phyloP scores from a whole-genome alignment of 345 rosid genomes.

The Linum lewisii region DNA sequence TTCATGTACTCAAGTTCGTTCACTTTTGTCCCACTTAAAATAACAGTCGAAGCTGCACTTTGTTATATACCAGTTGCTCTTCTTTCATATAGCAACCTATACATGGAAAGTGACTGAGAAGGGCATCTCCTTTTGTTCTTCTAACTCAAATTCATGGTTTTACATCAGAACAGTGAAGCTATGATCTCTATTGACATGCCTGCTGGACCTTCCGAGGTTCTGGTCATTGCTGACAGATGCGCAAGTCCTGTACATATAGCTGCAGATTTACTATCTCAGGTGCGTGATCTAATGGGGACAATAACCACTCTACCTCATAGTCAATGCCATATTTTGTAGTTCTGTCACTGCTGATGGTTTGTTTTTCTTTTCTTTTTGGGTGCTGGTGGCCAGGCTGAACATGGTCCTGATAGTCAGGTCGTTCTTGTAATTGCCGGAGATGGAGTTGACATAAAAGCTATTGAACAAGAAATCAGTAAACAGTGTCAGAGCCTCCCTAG shows the following conservation, averaged over 20 bases:
- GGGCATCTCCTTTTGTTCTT: too few species aligned
- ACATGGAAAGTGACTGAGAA: too few species aligned
- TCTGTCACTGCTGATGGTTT: conserved; percentile 2
- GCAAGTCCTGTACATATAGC: conserved; percentile 86
- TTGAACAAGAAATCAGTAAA: conserved; percentile 65
- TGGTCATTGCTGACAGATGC: conserved; percentile 78
- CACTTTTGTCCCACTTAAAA: not conserved
- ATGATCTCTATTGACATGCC: conserved; percentile 99
- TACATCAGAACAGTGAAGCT: conserved; percentile 85
- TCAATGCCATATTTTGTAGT: not conserved
- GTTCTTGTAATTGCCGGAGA: conserved; percentile 84
- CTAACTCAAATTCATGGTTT: not conserved
- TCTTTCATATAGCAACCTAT: too few species aligned
- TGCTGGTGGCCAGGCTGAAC: conserved; percentile 65
- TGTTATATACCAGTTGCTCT: too few species aligned
- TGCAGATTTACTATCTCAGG: conserved; percentile 93
- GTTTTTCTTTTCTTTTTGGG: not conserved
- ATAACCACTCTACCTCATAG: not conserved
- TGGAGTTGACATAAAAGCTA: conserved; percentile 56
- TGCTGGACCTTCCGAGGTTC: conserved; percentile 96
- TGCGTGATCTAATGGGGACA: conserved; percentile 8
- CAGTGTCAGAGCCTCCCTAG: conserved; percentile 75
- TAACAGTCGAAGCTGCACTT: too few species aligned
- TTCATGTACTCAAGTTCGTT: not conserved
- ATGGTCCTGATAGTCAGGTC: conserved; percentile 96